Percentiles rank a stretch among this genome's conserved stretches.
Conservation (phyloP, 495 filamentous ascomycete species). For the Hyaloscypha bicolor region DNA sequence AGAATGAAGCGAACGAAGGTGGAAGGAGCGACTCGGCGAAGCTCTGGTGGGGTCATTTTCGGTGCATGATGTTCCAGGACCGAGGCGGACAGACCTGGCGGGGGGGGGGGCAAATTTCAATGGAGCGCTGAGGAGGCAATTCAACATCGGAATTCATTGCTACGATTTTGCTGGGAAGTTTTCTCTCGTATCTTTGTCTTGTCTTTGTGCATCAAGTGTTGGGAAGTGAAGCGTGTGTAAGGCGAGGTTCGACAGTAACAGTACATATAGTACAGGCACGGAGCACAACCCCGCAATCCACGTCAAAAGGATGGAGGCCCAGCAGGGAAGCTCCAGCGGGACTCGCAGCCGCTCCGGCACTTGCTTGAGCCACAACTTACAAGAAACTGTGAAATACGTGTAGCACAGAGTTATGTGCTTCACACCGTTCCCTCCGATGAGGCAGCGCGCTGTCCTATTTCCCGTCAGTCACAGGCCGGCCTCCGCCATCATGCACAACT, state of each 20-base stretch:
- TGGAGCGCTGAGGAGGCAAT: neutral
- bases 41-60: constrained; percentile 29
- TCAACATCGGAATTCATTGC: neutral
- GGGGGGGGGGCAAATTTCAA: neutral
- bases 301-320: neutral
- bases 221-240: neutral
- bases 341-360: neutral
- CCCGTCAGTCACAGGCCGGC: neutral
- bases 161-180: neutral
- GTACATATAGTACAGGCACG: neutral
- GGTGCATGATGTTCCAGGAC: constrained; percentile 14
- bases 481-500: neutral
- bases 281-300: neutral
- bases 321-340: neutral
- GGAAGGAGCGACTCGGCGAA: constrained; percentile 2
- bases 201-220: neutral
- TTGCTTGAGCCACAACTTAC: neutral
- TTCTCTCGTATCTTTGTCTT: neutral
- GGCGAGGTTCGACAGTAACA: neutral
- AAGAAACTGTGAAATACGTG: neutral
- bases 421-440: neutral
- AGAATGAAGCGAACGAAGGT: neutral
- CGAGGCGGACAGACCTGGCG: constrained; percentile 8
- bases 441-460: neutral
- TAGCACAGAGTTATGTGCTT: neutral